These are phyloP conservation scores for Heteromeles arbutifolia DNA, from an alignment of 306 rosid species.

Conservation along the genomic window DNA sequence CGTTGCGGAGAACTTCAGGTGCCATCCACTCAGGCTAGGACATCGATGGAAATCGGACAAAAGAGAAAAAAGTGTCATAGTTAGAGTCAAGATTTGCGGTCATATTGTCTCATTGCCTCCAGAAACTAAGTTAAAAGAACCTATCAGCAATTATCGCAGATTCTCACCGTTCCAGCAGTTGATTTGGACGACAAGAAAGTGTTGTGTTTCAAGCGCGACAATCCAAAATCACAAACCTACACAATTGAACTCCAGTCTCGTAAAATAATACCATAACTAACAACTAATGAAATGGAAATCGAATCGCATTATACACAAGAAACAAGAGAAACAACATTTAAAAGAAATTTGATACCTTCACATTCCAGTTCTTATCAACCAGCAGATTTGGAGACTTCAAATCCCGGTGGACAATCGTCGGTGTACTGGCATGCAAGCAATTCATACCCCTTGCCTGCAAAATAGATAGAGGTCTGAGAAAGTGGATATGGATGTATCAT, in stretches of 20 bases:
- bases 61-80: neutral
- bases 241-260: neutral
- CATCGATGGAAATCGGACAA: constrained; percentile 22
- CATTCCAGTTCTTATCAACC: constrained; percentile 98
- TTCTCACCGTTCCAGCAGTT: constrained; percentile 99
- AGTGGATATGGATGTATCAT: constrained; percentile 14
- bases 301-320: neutral
- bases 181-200: constrained; percentile 97
- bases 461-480: constrained; percentile 15
- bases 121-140: constrained; percentile 6
- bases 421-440: constrained; percentile 88
- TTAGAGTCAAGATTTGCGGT: neutral
- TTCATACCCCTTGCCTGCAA: constrained; percentile 98
- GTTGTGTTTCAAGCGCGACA: constrained; percentile 97
- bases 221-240: constrained; percentile 93
- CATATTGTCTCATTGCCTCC: constrained; percentile 13
- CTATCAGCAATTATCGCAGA: constrained; percentile 5
- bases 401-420: constrained; percentile 97
- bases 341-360: constrained; percentile 56
- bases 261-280: neutral
- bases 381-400: constrained; percentile 93
- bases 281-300: neutral
- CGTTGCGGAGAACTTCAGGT: constrained; percentile 97
- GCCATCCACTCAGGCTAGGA: constrained; percentile 99
- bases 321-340: constrained; percentile 4